Evolutionary conservation across 2,329 filamentous ascomycete species (phyloP).

Genomic region (Lachnellula cervina): DNA sequence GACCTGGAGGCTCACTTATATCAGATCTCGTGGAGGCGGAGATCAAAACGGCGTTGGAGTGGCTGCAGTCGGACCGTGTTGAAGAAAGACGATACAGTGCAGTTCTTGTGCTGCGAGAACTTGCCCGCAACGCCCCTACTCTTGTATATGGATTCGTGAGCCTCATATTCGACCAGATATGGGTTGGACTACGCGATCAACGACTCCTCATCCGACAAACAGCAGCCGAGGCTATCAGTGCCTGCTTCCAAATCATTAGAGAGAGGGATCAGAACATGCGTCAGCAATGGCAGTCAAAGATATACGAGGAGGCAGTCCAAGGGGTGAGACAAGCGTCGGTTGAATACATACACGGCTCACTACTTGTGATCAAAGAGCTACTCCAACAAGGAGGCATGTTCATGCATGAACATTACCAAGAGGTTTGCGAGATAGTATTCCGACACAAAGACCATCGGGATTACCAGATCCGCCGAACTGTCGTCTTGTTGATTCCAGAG

Average conservation of each 20-base stretch:
- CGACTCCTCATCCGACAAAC: constrained; percentile 90
- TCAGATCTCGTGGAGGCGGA: constrained; percentile 95
- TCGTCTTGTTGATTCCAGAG: constrained; percentile 86
- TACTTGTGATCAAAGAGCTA: constrained; percentile 87
- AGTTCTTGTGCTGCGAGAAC: constrained; percentile 82
- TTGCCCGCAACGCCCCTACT: constrained; percentile 88
- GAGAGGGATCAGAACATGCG: constrained; percentile 87
- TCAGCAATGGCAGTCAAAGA: constrained; percentile 81
- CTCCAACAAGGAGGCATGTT: constrained; percentile 97
- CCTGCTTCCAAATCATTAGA: constrained; percentile 92
- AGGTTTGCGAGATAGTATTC: constrained; percentile 88
- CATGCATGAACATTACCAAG: constrained; percentile 92
- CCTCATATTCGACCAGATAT: constrained; percentile 93
- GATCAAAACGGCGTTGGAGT: constrained; percentile 93
- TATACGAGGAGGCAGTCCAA: constrained; percentile 77
- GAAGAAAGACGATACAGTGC: constrained; percentile 92
- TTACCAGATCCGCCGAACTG: constrained; percentile 77
- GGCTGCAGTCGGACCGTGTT: constrained; percentile 90
- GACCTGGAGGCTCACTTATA: constrained; percentile 87
- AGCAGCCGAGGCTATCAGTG: constrained; percentile 86
- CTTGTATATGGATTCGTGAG: constrained; percentile 93
- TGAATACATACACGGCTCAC: constrained; percentile 88
- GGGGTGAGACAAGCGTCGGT: constrained; percentile 77
- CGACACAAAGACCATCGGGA: constrained; percentile 92
- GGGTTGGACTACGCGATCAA: constrained; percentile 85